Conservation (phyloP, 2,329 filamentous ascomycete species). For the Colletotrichum shisoi region DNA sequence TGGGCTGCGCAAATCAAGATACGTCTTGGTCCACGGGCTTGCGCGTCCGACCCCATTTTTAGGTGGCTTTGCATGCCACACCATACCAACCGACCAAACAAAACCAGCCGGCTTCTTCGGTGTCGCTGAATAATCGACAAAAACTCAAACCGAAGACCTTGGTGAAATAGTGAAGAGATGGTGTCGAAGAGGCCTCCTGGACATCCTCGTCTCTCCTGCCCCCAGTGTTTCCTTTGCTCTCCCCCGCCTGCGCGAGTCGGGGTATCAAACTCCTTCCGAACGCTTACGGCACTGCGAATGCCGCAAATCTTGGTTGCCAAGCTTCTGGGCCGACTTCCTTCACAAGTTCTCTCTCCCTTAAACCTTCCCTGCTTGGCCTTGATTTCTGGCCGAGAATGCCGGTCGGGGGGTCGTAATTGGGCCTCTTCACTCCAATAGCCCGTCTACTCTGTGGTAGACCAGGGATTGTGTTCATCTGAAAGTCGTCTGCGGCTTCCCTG, state of each 20-base stretch:
- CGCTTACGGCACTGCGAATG: conserved; percentile 8
- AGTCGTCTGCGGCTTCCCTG: background rate
- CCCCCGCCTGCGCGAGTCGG: background rate
- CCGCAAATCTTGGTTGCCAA: conserved; percentile 15
- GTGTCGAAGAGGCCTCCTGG: conserved; percentile 3
- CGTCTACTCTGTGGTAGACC: background rate
- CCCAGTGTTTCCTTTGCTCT: background rate
- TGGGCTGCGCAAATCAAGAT: conserved; percentile 8
- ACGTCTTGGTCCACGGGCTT: conserved; percentile 27
- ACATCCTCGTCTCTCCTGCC: no score
- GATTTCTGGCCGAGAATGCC: background rate
- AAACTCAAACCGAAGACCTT: conserved; percentile 9
- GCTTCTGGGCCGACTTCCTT: background rate
- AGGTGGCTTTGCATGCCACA: conserved; percentile 22
- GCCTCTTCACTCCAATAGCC: background rate
- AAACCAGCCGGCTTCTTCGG: background rate
- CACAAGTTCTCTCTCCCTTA: no score
- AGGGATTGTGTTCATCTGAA: background rate
- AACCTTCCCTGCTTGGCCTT: background rate
- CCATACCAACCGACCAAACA: conserved; percentile 8
- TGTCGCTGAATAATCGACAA: conserved; percentile 26
- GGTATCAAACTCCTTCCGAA: conserved; percentile 21
- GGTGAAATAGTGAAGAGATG: background rate
- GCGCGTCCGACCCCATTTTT: conserved; percentile 27
- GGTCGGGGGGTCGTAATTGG: background rate